Conservation (phyloP, 176 grass and related monocot species). For the Juncus inflexus region DNA sequence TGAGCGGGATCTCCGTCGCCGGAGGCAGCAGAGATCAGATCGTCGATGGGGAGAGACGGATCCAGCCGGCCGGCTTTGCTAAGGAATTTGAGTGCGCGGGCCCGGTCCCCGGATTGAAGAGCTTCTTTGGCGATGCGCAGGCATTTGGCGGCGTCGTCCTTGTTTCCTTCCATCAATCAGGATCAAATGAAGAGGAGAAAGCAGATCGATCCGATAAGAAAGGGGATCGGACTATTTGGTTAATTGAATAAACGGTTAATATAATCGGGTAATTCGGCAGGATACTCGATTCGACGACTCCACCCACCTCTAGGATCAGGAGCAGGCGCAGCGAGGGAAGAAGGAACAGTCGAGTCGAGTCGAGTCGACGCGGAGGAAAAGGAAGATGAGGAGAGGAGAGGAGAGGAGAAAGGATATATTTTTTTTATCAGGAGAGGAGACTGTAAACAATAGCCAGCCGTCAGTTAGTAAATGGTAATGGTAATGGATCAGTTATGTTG, state of each 20-base stretch:
- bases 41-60: slow-evolving; percentile 62
- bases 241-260: background rate
- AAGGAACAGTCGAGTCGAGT: slow-evolving; percentile 11
- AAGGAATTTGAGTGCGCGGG: slow-evolving; percentile 76
- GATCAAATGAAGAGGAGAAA: slow-evolving; percentile 21
- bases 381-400: background rate
- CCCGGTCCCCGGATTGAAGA: slow-evolving; percentile 49
- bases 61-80: slow-evolving; percentile 86
- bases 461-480: background rate
- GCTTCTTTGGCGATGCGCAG: slow-evolving; percentile 72
- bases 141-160: slow-evolving; percentile 86
- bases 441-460: background rate
- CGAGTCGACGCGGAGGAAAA: slow-evolving; percentile 6
- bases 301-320: background rate
- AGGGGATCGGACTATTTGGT: background rate
- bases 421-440: background rate
- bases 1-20: slow-evolving; percentile 15
- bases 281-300: slow-evolving; percentile 11
- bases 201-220: slow-evolving; percentile 24
- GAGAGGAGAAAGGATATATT: background rate
- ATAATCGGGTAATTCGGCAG: background rate
- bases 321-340: slow-evolving; percentile 21
- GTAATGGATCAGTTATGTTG: background rate
- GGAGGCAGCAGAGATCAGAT: slow-evolving; percentile 43
- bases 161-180: slow-evolving; percentile 89